Base-by-base conservation (phyloP, 2,329 filamentous ascomycete genomes). In the Fusarium subglutinans region DNA sequence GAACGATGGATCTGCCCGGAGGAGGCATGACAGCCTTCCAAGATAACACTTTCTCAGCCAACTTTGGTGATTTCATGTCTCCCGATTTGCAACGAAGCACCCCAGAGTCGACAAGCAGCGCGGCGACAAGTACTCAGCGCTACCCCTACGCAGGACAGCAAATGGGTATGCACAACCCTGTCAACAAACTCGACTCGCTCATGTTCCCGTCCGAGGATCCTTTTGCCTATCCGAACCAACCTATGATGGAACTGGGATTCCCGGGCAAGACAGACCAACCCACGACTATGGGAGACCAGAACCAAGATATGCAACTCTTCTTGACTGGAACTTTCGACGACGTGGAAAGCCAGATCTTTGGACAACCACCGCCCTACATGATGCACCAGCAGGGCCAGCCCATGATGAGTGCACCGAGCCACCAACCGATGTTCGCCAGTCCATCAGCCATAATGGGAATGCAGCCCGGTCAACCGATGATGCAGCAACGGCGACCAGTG, bases 191-290 rank as follows among this genome's bases (percentile, higher is more conserved):
- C 12, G 92, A 92, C 66, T 90, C 91, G 8, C 90, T 95, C 83
- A 95, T 96, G 92, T 96, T 96, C 78, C 91, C 93, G 3, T 92
- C 92, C 1, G 88, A 90, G 40, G 93, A 96, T 76, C 93, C 93
- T 0, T 92, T 96, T 72, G 92, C 91, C 0, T 96, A 96, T 77
- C 93, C 93, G 0, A 94, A 92, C 77, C 92, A 94, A 73, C 91
- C 92, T 1, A 90, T 92, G 84, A 91, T 92, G 84, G 86, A 90
- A 75, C 84, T 89, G 45, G 86, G 86, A 15, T 84, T 81, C 75
- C 82, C 82, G 33, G 74, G 78, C 35, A 82, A 81, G 69, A 76
- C 80, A n/a, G 79, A 79, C 62, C 72, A 81, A 74, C 74, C 82
- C 38, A 73, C 80, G 70, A 77, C 77, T 57, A 80, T 83, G 78